phyloP scores from a whole-genome alignment of 805 yeast genomes.

The Komagataella kurtzmanii region DNA sequence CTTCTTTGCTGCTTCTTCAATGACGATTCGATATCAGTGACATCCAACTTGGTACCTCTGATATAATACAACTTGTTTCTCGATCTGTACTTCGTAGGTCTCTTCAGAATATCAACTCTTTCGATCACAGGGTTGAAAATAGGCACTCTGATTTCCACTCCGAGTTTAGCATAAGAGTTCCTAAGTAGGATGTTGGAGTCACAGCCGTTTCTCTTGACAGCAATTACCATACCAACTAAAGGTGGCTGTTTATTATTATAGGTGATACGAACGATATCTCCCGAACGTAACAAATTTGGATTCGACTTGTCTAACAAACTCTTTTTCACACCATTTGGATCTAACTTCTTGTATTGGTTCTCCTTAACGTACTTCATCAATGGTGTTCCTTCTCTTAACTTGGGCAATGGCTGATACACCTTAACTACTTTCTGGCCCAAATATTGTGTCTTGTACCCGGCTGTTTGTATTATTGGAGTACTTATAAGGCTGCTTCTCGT shows the following conservation, averaged over 20 bases:
- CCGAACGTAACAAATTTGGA: conserved; percentile 50
- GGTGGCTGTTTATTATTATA: conserved; percentile 48
- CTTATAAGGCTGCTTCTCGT: background rate
- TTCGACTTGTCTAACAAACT: conserved; percentile 32
- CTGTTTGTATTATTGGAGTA: background rate
- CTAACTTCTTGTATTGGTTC: conserved; percentile 45
- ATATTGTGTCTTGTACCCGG: background rate
- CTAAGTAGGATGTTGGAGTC: conserved; percentile 72
- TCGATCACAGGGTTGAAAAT: conserved; percentile 69
- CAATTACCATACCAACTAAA: conserved; percentile 69
- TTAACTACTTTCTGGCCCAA: conserved; percentile 2
- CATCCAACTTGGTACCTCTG: conserved; percentile 67
- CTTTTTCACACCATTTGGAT: conserved; percentile 59
- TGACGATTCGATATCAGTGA: conserved; percentile 44
- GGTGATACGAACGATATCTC: conserved; percentile 69
- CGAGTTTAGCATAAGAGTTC: conserved; percentile 70
- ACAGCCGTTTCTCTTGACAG: conserved; percentile 56
- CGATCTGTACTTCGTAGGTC: conserved; percentile 57
- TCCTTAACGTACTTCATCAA: conserved; percentile 31
- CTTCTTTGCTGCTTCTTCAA: background rate
- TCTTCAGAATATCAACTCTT: conserved; percentile 64
- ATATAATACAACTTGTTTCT: conserved; percentile 87
- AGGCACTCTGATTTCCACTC: conserved; percentile 75
- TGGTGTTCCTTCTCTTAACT: conserved; percentile 30
- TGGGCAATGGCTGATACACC: conserved; percentile 38